Evolutionary conservation across 495 filamentous ascomycete species (phyloP).

Genomic region (Trichoderma virens): DNA sequence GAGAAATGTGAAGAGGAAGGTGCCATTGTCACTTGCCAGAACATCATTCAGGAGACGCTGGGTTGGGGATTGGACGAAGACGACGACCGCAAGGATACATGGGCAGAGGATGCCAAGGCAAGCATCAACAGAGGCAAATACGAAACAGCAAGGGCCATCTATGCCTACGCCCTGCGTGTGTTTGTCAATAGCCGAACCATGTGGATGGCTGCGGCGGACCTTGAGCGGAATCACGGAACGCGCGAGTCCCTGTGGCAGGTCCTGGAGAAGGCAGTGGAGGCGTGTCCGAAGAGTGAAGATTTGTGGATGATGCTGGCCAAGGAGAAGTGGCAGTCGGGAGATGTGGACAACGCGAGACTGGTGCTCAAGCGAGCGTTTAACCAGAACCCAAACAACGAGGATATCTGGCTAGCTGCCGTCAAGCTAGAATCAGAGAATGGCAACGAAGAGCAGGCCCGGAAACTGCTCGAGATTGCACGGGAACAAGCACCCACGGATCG

Average conservation of each 20-base stretch:
- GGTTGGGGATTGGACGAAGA: conserved; percentile 94
- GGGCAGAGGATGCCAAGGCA: conserved; percentile 83
- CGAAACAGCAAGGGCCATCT: conserved; percentile 87
- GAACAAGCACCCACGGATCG: conserved; percentile 86
- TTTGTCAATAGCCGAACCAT: conserved; percentile 76
- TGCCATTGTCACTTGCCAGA: conserved; percentile 73
- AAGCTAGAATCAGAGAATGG: conserved; percentile 87
- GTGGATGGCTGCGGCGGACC: conserved; percentile 83
- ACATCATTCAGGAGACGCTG: conserved; percentile 86
- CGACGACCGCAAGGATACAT: conserved; percentile 89
- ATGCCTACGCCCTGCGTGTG: conserved; percentile 79
- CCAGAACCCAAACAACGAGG: conserved; percentile 89
- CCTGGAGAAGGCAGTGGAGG: conserved; percentile 88
- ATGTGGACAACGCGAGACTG: conserved; percentile 73
- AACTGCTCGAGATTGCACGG: conserved; percentile 71
- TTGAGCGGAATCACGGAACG: conserved; percentile 84
- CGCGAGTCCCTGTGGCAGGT: conserved; percentile 76
- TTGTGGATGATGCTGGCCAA: conserved; percentile 94
- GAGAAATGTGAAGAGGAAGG: conserved; percentile 93
- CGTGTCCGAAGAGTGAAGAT: conserved; percentile 80
- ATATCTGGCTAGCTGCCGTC: conserved; percentile 93
- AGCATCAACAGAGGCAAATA: conserved; percentile 71
- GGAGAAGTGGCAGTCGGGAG: conserved; percentile 82
- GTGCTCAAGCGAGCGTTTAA: conserved; percentile 84
- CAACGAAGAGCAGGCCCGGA: conserved; percentile 69